Percentiles rank a stretch among this genome's conserved stretches.
Evolutionary conservation across 371 early-diverging fungal genomes (phyloP).

Genomic region (Zopfochytrium polystomum): DNA sequence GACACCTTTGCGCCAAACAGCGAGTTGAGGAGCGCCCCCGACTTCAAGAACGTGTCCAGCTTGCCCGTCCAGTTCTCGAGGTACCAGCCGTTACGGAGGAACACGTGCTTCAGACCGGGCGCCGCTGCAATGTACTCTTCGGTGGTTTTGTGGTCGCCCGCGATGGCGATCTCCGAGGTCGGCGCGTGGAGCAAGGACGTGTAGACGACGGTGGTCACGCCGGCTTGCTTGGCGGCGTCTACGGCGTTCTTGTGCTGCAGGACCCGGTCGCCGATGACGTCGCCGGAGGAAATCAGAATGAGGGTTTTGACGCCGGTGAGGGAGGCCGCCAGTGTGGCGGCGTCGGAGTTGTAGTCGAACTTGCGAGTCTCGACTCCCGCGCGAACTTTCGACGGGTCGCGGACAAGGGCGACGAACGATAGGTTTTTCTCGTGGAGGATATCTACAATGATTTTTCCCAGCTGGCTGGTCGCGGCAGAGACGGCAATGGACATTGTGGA

Average conservation of each 20-base stretch:
- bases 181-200: too few relatives aligned
- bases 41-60: conserved; percentile 2
- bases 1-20: conserved; percentile 7
- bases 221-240: not conserved
- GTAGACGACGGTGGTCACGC: conserved; percentile 3
- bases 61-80: too few relatives aligned
- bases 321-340: not conserved
- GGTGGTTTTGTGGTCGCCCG: conserved; percentile 10
- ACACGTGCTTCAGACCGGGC: not conserved
- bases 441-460: conserved; percentile 8
- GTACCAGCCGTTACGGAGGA: too few relatives aligned
- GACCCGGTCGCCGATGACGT: conserved; percentile 3
- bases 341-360: too few relatives aligned
- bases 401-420: conserved; percentile 15
- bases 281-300: conserved; percentile 8
- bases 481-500: conserved; percentile 14
- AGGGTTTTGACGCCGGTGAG: conserved; percentile 7
- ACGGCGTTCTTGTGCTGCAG: conserved; percentile 17
- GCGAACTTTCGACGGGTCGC: conserved; percentile 8
- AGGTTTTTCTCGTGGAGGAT: conserved; percentile 1
- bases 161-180: conserved; percentile 1
- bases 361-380: conserved; percentile 9
- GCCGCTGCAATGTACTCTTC: conserved; percentile 12
- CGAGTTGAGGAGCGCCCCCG: conserved; percentile 3
- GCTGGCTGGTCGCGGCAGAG: conserved; percentile 10